These are phyloP conservation scores for Mycena citricolor DNA, from an alignment of 1,284 basidiomycete genomes.

Conservation along the genomic window DNA sequence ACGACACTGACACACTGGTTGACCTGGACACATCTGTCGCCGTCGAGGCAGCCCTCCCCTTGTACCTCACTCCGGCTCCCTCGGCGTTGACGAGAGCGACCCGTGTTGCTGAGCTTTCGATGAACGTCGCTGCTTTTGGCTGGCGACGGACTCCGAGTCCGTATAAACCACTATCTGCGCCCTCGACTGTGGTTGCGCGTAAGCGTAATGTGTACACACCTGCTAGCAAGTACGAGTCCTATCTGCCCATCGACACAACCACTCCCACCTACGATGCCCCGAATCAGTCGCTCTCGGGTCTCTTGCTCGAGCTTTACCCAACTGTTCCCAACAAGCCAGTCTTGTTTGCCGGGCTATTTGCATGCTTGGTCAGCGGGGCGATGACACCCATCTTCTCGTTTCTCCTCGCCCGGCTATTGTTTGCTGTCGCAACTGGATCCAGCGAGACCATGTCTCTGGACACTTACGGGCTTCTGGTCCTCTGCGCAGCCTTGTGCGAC, in stretches of 20 bases:
- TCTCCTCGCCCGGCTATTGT: conserved; percentile 69
- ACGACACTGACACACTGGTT: not conserved
- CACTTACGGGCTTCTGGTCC: conserved; percentile 48
- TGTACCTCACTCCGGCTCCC: no score
- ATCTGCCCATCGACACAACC: no score
- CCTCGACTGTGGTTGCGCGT: conserved; percentile 15
- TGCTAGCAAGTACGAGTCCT: no score
- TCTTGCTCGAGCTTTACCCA: conserved; percentile 21
- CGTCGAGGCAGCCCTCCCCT: no score
- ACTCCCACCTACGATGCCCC: no score
- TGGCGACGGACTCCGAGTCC: conserved; percentile 18
- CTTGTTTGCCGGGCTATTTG: conserved; percentile 56
- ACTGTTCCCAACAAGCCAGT: conserved; percentile 19
- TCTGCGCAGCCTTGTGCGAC: conserved; percentile 61
- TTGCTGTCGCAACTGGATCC: conserved; percentile 59
- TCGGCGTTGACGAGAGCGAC: conserved; percentile 17
- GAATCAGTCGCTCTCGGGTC: conserved; percentile 11
- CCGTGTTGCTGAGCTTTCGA: conserved; percentile 15
- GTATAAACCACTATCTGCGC: conserved; percentile 17
- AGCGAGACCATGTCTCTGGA: conserved; percentile 55
- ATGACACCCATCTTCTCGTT: conserved; percentile 79
- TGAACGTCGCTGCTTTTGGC: conserved; percentile 8
- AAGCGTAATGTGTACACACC: no score
- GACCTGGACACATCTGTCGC: not conserved
- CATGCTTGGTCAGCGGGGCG: conserved; percentile 60